Evolutionary conservation across 345 rosid genomes (phyloP), one percentile per base, ranked within the genome.

Genomic region (Populus tremula): DNA sequence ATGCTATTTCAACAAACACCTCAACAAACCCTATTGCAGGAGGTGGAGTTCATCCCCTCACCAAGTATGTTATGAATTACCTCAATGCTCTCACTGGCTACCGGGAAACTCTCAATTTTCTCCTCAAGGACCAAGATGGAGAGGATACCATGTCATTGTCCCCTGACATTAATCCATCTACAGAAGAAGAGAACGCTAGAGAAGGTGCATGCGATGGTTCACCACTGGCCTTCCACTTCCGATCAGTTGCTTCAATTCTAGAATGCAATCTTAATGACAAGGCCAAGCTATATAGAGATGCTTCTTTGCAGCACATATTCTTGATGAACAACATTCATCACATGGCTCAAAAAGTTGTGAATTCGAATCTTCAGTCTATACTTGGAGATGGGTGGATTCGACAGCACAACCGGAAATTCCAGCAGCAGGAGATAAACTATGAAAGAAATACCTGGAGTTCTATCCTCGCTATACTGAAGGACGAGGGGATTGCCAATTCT

Each of bases 251-350:
- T 59, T 88, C 88, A 0, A 84, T 88, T 80, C 91, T 94, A 21
- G 93, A 89, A 79, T 80, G 89, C 45, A 94, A 94, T 75, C 94
- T 94, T 7, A 64, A 83, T 4, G 92, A 88, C 50, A 91, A 86
- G 79, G 90, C 97, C 18, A 89, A 81, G 80, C 78, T 93, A 54
- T 94, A 93, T 80, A 80, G 62, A 76, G 97, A 90, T 62, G 74
- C 81, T 36, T 85, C 97, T 12, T 73, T 94, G 86, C 92, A 85
- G 72, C 97, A 93, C 77, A 80, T 93, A 53, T 94, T 94, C 82
- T 80, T 94, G 81, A 88, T 91, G 90, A 94, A 94, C 91, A 94
- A 94, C 69, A 79, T 94, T 38, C 88, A 94, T 77, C 90, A 94
- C 90, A 93, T 94, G 90, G 89, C 95, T 14, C 86, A 90, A 67